Conservation (phyloP, 2,329 filamentous ascomycete genomes). For the Blastomyces parvus region DNA sequence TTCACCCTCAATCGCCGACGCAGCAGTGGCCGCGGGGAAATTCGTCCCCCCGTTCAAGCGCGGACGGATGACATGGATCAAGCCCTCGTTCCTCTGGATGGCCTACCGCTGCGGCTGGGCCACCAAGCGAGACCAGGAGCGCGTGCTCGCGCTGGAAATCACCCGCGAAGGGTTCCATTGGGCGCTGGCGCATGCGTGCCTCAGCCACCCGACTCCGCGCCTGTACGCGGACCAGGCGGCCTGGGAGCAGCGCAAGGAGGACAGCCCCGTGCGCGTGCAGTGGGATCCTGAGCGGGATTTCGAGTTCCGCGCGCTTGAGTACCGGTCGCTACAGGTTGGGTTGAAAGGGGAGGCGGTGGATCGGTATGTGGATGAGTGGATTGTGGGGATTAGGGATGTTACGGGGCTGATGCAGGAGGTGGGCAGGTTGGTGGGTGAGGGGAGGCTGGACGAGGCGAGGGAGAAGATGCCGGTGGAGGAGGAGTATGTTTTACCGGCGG, state of each 20-base stretch:
- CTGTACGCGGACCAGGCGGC: constrained; percentile 17
- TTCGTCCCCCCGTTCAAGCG: constrained; percentile 45
- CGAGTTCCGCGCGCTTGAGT: constrained; percentile 37
- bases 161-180: constrained; percentile 42
- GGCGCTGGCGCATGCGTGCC: constrained; percentile 34
- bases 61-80: constrained; percentile 57
- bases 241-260: constrained; percentile 17
- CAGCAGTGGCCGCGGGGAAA: constrained; percentile 44
- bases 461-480: constrained; percentile 12
- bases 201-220: constrained; percentile 17
- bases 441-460: constrained; percentile 26
- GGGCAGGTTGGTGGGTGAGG: constrained; percentile 39
- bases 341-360: constrained; percentile 41
- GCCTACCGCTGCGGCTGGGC: constrained; percentile 55
- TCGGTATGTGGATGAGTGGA: constrained; percentile 44
- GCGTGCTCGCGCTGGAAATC: constrained; percentile 50
- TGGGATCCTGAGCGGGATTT: constrained; percentile 54
- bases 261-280: constrained; percentile 44
- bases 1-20: constrained; percentile 42
- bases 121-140: constrained; percentile 45
- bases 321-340: constrained; percentile 54
- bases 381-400: constrained; percentile 49
- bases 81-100: constrained; percentile 56
- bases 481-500: constrained; percentile 11
- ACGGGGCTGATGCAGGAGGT: constrained; percentile 45